Evolutionary conservation across 164 flowering plant species (phyloP).

Genomic region (Aristolochia fimbriata): DNA sequence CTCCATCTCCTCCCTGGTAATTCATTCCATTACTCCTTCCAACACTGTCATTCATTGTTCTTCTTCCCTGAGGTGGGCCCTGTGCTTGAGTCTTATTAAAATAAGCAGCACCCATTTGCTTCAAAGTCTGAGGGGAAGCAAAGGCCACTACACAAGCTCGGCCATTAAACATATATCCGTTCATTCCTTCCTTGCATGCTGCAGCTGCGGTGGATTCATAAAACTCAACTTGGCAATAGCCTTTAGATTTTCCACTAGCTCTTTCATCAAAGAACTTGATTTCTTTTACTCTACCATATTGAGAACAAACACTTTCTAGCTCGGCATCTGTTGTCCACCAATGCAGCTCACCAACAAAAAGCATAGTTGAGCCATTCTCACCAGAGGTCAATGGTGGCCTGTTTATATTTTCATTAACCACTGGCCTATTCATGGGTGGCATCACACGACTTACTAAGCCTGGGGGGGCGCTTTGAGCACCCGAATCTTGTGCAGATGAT

Average conservation of each 20-base stretch:
- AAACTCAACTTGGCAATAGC: conserved; percentile 76
- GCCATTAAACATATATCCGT: conserved; percentile 54
- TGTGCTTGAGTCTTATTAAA: conserved; percentile 39
- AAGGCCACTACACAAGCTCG: conserved; percentile 68
- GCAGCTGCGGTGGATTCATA: conserved; percentile 47
- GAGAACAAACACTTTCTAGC: conserved; percentile 44
- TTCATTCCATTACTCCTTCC: conserved; percentile 48
- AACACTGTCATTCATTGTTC: conserved; percentile 36
- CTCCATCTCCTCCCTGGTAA: conserved; percentile 40
- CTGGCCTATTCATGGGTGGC: conserved; percentile 22
- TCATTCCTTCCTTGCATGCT: conserved; percentile 66
- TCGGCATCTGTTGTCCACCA: conserved; percentile 91
- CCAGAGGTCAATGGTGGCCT: conserved; percentile 17
- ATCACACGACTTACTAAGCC: conserved; percentile 22
- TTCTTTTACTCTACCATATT: conserved; percentile 60
- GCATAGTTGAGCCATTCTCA: conserved; percentile 49
- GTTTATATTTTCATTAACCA: conserved; percentile 24
- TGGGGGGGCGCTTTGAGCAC: conserved; percentile 27
- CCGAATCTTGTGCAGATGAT: conserved; percentile 20
- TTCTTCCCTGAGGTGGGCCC: conserved; percentile 39
- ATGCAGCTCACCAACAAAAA: conserved; percentile 64
- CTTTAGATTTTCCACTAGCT: conserved; percentile 74
- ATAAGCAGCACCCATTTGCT: conserved; percentile 56
- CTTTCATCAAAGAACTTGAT: conserved; percentile 66
- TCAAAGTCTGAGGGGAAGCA: conserved; percentile 57